Percentiles rank a stretch among this genome's conserved stretches.
Conservation (phyloP, 169 alveolate species). For the Cryptosporidium tyzzeri region DNA sequence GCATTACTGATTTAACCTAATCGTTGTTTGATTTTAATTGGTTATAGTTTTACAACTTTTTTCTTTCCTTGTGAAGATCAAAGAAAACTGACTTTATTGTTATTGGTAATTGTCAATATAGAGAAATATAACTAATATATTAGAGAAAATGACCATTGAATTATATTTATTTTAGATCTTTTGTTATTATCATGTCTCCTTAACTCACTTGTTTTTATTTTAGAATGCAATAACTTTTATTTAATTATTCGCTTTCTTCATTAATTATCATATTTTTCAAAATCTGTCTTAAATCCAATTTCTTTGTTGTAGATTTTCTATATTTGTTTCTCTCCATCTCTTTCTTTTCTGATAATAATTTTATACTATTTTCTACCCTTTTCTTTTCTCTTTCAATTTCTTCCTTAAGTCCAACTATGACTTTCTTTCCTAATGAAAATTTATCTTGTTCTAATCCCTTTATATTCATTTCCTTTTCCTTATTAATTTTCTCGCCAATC, state of each 20-base stretch:
- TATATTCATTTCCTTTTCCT: conserved; percentile 6
- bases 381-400: conserved; percentile 24
- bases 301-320: conserved; percentile 18
- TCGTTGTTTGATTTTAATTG: no score
- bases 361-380: background rate
- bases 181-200: background rate
- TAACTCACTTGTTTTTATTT: background rate
- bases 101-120: background rate
- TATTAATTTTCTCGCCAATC: conserved; percentile 2
- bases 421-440: background rate
- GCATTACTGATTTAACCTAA: conserved; percentile 29
- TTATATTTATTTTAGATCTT: background rate
- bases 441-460: background rate
- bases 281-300: conserved; percentile 22
- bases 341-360: conserved; percentile 11
- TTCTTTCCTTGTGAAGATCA: no score
- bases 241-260: conserved; percentile 27
- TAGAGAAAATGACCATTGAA: background rate
- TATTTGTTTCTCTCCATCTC: conserved; percentile 37
- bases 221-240: conserved; percentile 6
- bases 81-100: background rate
- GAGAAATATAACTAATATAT: background rate
- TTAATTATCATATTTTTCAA: conserved; percentile 36
- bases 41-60: background rate
- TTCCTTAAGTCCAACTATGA: conserved; percentile 2